Base-by-base conservation (phyloP, 495 filamentous ascomycete genomes). In the Podospora sp. region DNA sequence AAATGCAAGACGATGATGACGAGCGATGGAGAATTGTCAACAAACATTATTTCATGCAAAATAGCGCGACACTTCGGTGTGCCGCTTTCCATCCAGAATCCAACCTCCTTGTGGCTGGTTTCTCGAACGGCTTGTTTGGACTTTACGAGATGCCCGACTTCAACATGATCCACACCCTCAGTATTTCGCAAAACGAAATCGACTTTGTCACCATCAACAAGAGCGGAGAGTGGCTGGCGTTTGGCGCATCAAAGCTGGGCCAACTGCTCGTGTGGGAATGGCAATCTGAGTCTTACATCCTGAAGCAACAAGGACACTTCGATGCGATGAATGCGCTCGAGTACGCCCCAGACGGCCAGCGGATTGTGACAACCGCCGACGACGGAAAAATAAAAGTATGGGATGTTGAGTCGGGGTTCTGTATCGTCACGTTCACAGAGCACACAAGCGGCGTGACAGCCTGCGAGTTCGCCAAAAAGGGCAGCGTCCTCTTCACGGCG, bases 201-300 rank as follows among this genome's bases (percentile, higher is more conserved):
- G 93, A 97, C 71, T 92, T 90, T 72, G 91, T 98, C 53, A 91
- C 92, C 2, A 89, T 97, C 68, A 97, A 97, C 79, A 90, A 91
- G 73, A 89, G 92, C 33, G 95, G 94, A 63, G 96, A 97, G 80
- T 99, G 95, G 95, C 83, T 99, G 33, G 95, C 95, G 7, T 97
- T 99, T 77, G 95, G 94, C n/a, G 94, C 95, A 5, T 96, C 96
- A 18, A 94, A 94, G 64, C 86, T 96, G 26, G 95, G 95, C 14
- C 95, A 99, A 69, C 81, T 99, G 16, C 83, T 99, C 40, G 96
- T 99, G 25, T 99, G 95, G 95, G 95, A 99, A 77, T 98, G 96
- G 96, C 96, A 98, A 73, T 98, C 96, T 1, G 95, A 99, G 76
- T 97, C 96, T n/a, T 98, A 98, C 78, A 94, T 99, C 64, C 79